These are phyloP conservation scores for Rutstroemia sp. DNA, from an alignment of 2,329 filamentous ascomycete species.

Conservation along the genomic window DNA sequence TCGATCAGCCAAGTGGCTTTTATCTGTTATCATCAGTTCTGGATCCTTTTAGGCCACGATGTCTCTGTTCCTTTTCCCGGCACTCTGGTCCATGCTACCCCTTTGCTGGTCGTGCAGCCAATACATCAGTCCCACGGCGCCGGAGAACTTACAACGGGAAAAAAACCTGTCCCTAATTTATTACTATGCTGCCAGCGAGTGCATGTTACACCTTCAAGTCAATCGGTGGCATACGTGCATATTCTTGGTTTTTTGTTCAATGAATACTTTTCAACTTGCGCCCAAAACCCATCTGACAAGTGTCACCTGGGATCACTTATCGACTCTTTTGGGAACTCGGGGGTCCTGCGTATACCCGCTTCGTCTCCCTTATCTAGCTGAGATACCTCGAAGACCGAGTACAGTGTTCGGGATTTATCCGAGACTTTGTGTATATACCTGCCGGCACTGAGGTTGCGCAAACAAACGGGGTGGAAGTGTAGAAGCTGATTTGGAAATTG, in stretches of 20 bases:
- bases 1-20: background rate
- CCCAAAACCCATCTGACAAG: background rate
- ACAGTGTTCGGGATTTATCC: slow-evolving; percentile 3
- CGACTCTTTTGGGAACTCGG: background rate
- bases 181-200: too few relatives aligned
- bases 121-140: background rate
- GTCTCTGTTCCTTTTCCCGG: background rate
- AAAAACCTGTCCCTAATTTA: background rate
- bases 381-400: slow-evolving; percentile 1
- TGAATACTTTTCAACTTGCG: background rate
- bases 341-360: slow-evolving; percentile 3
- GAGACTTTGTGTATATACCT: slow-evolving; percentile 5
- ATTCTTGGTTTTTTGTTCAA: background rate
- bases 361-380: background rate
- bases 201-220: too few relatives aligned
- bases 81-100: background rate
- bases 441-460: background rate
- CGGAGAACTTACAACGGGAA: background rate
- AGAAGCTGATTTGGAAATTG: background rate
- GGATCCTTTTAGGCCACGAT: background rate
- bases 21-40: background rate
- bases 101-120: background rate
- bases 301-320: background rate
- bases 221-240: background rate
- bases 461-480: background rate